Evolutionary conservation across 805 yeast genomes (phyloP), one percentile per base, ranked within the genome.

Genomic region (Hanseniaspora jakobsenii): DNA sequence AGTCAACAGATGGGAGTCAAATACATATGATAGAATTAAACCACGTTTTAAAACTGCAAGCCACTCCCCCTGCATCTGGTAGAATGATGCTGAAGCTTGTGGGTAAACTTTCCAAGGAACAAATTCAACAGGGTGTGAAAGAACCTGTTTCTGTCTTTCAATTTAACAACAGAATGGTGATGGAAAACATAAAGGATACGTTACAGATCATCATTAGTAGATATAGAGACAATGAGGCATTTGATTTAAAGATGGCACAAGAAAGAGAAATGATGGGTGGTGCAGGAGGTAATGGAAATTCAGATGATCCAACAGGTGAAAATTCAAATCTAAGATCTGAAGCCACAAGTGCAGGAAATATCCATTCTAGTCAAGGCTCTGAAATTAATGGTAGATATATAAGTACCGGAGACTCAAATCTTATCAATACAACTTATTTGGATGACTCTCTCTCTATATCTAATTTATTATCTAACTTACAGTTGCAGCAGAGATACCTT

Each of bases 401-500:
- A n/a, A n/a, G n/a, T n/a, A n/a, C n/a, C n/a, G n/a, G n/a, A n/a
- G 23, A 61, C 65, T 2, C 21, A 7, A 35, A 42, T 14, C 34
- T 65, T 31, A 60, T 66, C 27, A 64, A 62, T 41, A 62, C 69
- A 0, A 57, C 62, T 0, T 60, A 56, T 13, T 50, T 66, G 31
- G 71, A 65, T 37, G 70, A 64, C 46, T 66, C 75, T 1, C 57
- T 81, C 19, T 78, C 78, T 30, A 66, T 73, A 6, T 66, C 68
- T 40, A 75, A 70, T 48, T 65, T 89, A 42, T 64, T 87, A 49
- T 71, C 74, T 35, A 84, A 91, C 58, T 69, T 76, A 35, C 78
- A 75, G 40, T 65, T 91, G 14, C 98, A 91, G 55, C 93, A 86
- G 53, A 73, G 74, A 45, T 63, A 89, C 16, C 65, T 91, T 22